Evolutionary conservation across 257 asterid species (phyloP).

Genomic region (Ocimum tenuiflorum): DNA sequence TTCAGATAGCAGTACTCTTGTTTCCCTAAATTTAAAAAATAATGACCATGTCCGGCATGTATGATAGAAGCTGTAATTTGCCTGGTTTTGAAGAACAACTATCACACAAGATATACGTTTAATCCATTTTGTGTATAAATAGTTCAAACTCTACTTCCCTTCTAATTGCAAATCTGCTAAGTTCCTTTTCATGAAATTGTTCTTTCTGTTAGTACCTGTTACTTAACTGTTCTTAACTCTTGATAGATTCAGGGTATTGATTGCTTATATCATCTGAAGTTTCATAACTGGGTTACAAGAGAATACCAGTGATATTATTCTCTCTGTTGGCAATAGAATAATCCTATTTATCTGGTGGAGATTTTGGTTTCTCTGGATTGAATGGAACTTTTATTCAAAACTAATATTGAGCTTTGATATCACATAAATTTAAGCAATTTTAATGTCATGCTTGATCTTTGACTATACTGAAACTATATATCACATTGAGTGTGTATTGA

Average conservation of each 20-base stretch:
- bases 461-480: background rate
- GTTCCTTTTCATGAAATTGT: background rate
- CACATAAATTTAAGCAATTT: background rate
- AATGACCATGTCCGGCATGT: background rate
- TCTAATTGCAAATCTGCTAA: background rate
- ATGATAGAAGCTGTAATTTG: background rate
- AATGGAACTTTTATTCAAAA: background rate
- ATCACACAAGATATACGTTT: background rate
- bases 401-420: slow-evolving; percentile 4
- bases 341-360: background rate
- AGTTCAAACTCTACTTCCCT: background rate
- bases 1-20: background rate
- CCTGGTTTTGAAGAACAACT: background rate
- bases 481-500: slow-evolving; percentile 8
- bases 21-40: background rate
- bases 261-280: background rate
- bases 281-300: background rate
- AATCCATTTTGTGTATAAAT: background rate
- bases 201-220: background rate
- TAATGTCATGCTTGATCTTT: background rate
- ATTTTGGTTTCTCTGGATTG: background rate
- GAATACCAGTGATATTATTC: background rate
- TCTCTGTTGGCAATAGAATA: background rate
- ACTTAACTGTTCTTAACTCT: background rate
- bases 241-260: background rate